Evolutionary conservation across 2,329 filamentous ascomycete species (phyloP).

Genomic region (Fusarium newnesense): DNA sequence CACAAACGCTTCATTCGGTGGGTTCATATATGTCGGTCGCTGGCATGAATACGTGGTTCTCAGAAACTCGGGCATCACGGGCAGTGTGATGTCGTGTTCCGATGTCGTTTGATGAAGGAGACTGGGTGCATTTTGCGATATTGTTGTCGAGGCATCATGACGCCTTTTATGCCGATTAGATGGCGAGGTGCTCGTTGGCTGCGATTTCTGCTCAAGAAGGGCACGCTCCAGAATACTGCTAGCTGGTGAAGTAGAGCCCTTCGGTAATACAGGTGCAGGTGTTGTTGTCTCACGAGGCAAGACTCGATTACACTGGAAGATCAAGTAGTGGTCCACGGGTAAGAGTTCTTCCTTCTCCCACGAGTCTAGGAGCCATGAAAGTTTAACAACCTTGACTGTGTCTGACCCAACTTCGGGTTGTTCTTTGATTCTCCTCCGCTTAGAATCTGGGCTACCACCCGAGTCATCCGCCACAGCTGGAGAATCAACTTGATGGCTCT

Average conservation of each 20-base stretch:
- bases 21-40: slow-evolving; percentile 74
- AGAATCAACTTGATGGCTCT: not conserved
- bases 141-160: not conserved
- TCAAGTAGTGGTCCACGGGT: slow-evolving; percentile 60
- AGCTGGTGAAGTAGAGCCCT: slow-evolving; percentile 15
- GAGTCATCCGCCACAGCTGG: not conserved
- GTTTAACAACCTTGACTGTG: slow-evolving; percentile 64
- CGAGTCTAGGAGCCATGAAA: slow-evolving; percentile 68
- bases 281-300: not conserved
- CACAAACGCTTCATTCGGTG: slow-evolving; percentile 82
- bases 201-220: slow-evolving; percentile 21
- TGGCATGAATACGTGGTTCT: slow-evolving; percentile 79
- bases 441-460: slow-evolving; percentile 13
- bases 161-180: slow-evolving; percentile 13
- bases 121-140: slow-evolving; percentile 40
- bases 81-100: slow-evolving; percentile 75
- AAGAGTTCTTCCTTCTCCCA: slow-evolving; percentile 56
- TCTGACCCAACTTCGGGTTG: not conserved
- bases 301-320: slow-evolving; percentile 63
- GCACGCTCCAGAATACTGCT: slow-evolving; percentile 39
- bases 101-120: slow-evolving; percentile 79
- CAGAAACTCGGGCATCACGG: slow-evolving; percentile 74
- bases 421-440: slow-evolving; percentile 33
- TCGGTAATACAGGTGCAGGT: not conserved
- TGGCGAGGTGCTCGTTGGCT: slow-evolving; percentile 12